Conservation (phyloP, 495 filamentous ascomycete genomes). For the Penicillium samsonianum region DNA sequence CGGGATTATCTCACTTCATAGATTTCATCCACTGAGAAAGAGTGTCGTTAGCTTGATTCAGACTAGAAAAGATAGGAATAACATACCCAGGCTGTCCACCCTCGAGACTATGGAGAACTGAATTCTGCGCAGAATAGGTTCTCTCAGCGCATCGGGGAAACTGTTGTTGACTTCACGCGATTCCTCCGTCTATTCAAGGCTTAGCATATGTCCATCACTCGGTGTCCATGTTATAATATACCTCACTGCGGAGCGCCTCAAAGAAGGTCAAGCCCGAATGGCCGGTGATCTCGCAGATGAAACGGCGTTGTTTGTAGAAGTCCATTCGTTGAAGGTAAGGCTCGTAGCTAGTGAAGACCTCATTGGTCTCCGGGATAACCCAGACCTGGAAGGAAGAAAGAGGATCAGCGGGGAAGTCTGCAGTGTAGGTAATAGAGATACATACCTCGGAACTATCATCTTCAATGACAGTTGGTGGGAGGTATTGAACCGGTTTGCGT, state of each 20-base stretch:
- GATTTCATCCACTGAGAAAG: conserved; percentile 59
- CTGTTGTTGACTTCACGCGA: conserved; percentile 85
- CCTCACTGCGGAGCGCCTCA: conserved; percentile 90
- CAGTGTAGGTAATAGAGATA: conserved; percentile 4
- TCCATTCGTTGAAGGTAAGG: conserved; percentile 84
- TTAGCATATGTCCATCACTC: conserved; percentile 8
- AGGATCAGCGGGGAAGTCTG: conserved; percentile 11
- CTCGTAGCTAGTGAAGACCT: conserved; percentile 89
- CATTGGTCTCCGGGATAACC: conserved; percentile 84
- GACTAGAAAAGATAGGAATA: background rate
- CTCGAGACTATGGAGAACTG: conserved; percentile 90
- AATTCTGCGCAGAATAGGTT: conserved; percentile 82
- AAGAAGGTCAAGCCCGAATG: conserved; percentile 94
- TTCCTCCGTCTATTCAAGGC: conserved; percentile 64
- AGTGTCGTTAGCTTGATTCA: conserved; percentile 25
- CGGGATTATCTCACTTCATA: conserved; percentile 55
- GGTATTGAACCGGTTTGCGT: conserved; percentile 88
- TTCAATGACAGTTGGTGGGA: conserved; percentile 68
- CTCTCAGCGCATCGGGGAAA: conserved; percentile 89
- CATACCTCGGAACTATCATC: conserved; percentile 80
- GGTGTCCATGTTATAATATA: conserved; percentile 44
- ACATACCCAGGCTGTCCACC: conserved; percentile 83
- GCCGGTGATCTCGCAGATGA: conserved; percentile 93
- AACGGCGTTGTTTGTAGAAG: conserved; percentile 90
- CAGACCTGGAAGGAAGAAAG: conserved; percentile 65